Conservation (phyloP, 148 eudicot genomes). For the Chenopodium album region DNA sequence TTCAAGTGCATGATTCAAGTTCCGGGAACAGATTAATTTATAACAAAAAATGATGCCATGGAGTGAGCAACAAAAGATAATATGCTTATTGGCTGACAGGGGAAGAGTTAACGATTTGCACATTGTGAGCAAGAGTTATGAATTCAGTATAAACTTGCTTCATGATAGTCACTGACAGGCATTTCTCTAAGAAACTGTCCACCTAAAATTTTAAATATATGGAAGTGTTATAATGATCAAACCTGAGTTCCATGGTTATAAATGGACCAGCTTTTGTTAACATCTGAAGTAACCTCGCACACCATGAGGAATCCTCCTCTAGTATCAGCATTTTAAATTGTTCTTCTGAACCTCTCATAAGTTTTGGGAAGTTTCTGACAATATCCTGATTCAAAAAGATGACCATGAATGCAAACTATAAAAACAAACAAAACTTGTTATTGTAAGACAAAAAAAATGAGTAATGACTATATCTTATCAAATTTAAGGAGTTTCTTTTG, state of each 20-base stretch:
- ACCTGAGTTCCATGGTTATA: slow-evolving; percentile 60
- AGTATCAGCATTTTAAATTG: slow-evolving; percentile 46
- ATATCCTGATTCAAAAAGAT: slow-evolving; percentile 46
- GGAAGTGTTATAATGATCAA: slow-evolving; percentile 11
- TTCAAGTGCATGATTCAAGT: background rate
- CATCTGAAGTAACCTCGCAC: slow-evolving; percentile 58
- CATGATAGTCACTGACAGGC: background rate
- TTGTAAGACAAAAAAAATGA: background rate
- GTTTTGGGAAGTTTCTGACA: slow-evolving; percentile 59
- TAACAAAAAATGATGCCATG: background rate
- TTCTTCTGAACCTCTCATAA: slow-evolving; percentile 70
- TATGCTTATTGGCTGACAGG: background rate
- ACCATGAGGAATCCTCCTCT: slow-evolving; percentile 41
- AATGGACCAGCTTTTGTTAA: slow-evolving; percentile 57
- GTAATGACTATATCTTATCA: background rate
- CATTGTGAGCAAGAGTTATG: background rate
- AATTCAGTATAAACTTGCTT: background rate
- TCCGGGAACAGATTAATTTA: background rate
- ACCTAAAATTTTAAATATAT: background rate
- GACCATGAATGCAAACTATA: background rate
- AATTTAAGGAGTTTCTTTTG: background rate
- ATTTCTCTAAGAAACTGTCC: background rate
- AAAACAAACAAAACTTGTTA: background rate
- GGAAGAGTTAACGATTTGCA: background rate
- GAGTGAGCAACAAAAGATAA: background rate